Base-by-base conservation (phyloP, 768 basidiomycete genomes). In the Serpula lacrymans region DNA sequence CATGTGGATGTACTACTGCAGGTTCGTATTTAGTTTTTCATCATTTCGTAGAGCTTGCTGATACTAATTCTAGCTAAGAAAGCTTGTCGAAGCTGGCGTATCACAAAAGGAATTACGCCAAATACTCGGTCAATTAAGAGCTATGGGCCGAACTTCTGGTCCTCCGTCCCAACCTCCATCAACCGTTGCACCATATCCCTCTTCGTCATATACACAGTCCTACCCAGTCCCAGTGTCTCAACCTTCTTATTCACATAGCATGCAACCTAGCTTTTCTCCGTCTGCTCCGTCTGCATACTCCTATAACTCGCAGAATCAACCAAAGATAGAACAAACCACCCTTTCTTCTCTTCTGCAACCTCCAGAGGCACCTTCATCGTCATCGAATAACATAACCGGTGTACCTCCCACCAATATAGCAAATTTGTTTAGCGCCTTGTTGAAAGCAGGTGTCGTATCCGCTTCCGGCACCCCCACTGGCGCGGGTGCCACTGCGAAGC, bases 1-100 rank as follows among this genome's bases (percentile, higher is more conserved):
- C 91, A 97, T 46, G 73, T 96, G 7, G 72, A 70, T 38, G 78
- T 93, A 22, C 67, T 98, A 22, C 78, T 83, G 43, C 88, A 94
- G 73, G 92, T 91, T 55, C 33, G 83, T 58, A 2, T 13, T 20
- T 18, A 8, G 7, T 31, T 18, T 44, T 21, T 6, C 18, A 9
- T 39, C 5, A 14, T 41, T 10, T 29, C 17, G n/a, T n/a, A n/a
- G n/a, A n/a, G n/a, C n/a, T n/a, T n/a, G n/a, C n/a, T n/a, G n/a
- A n/a, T n/a, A 41, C 22, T 27, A 36, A 30, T 33, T 22, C 9
- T 36, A 88, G 88, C 65, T 84, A 43, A 82, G 80, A 34, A 77
- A 72, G 45, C 64, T 91, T 22, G 82, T 92, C 3, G 84, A 88
- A 51, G 75, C 78, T 9, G 86, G 86, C 6, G 87, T 92, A 23